phyloP scores from a whole-genome alignment of 306 rosid genomes.

The Medicago arabica region DNA sequence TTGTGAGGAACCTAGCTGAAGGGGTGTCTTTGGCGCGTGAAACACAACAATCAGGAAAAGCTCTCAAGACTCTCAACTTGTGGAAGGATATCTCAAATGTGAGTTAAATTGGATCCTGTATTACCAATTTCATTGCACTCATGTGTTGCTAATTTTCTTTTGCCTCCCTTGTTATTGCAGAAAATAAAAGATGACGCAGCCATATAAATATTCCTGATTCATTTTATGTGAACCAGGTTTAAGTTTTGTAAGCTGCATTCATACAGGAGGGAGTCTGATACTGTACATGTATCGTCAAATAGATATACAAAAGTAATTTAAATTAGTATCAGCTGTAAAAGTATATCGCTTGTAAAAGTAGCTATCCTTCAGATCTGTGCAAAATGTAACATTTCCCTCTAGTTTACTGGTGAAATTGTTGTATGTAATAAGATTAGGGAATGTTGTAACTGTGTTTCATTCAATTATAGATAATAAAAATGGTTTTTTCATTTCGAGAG shows the following conservation, averaged over 20 bases:
- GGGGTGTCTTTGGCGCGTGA: conserved; percentile 79
- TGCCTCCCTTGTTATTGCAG: conserved; percentile 48
- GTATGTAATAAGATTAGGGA: conserved; percentile 3
- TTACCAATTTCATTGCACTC: conserved; percentile 20
- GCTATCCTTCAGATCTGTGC: conserved; percentile 23
- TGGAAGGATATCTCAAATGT: conserved; percentile 74
- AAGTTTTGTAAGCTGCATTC: conserved; percentile 21
- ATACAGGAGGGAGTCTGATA: conserved; percentile 17
- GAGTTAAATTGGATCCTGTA: conserved; percentile 40
- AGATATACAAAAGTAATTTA: conserved; percentile 30
- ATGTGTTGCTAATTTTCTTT: conserved; percentile 3
- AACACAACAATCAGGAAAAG: conserved; percentile 80
- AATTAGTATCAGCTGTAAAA: conserved; percentile 21
- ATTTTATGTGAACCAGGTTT: conserved; percentile 2
- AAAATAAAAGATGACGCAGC: conserved; percentile 40
- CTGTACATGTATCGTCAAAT: conserved; percentile 32
- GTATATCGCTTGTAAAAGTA: conserved; percentile 14
- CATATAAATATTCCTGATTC: conserved; percentile 38
- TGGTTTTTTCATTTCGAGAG: not conserved
- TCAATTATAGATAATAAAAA: conserved; percentile 14
- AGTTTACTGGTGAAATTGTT: not conserved
- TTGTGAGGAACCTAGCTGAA: conserved; percentile 65
- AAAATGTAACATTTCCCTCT: not conserved
- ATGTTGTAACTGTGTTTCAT: conserved; percentile 5
- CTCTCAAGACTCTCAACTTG: conserved; percentile 69